A percentile compares a stretch with the other conserved stretches of the same genome.
Conservation (phyloP, 495 filamentous ascomycete genomes). For the Extremus antarcticus region DNA sequence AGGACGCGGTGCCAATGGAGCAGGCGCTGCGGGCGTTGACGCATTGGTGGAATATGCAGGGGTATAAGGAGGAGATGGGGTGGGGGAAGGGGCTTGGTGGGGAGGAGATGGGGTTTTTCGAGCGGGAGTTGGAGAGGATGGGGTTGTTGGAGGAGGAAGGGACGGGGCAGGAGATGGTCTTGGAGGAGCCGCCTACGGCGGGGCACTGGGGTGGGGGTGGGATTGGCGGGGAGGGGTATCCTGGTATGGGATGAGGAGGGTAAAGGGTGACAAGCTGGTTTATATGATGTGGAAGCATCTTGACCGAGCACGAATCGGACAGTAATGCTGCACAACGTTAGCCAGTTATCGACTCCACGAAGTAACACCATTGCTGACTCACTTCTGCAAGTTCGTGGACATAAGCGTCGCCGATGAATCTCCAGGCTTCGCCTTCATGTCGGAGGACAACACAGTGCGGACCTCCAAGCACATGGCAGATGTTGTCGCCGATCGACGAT, state of each 20-base stretch:
- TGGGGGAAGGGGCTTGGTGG: slow-evolving; percentile 50
- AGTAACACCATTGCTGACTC: no score
- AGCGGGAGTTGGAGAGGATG: slow-evolving; percentile 77
- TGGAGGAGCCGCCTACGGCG: not conserved
- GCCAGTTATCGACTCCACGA: no score
- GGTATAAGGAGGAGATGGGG: slow-evolving; percentile 74
- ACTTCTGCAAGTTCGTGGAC: no score
- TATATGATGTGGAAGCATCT: not conserved
- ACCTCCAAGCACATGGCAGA: not conserved
- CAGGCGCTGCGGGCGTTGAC: slow-evolving; percentile 77
- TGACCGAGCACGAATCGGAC: no score
- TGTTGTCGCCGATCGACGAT: not conserved
- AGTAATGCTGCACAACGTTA: no score
- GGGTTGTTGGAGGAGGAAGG: slow-evolving; percentile 20
- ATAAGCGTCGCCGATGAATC: no score
- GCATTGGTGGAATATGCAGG: slow-evolving; percentile 80
- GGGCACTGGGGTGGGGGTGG: slow-evolving; percentile 3
- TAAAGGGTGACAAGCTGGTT: no score
- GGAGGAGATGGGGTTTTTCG: slow-evolving; percentile 73
- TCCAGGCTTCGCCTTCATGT: no score
- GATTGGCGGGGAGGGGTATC: slow-evolving; percentile 2
- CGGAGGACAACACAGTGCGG: no score
- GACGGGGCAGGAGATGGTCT: slow-evolving; percentile 7
- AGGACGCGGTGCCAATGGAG: slow-evolving; percentile 81
- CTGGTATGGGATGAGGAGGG: not conserved